Evolutionary conservation across 148 eudicot genomes (phyloP).

Genomic region (Drosera capensis): DNA sequence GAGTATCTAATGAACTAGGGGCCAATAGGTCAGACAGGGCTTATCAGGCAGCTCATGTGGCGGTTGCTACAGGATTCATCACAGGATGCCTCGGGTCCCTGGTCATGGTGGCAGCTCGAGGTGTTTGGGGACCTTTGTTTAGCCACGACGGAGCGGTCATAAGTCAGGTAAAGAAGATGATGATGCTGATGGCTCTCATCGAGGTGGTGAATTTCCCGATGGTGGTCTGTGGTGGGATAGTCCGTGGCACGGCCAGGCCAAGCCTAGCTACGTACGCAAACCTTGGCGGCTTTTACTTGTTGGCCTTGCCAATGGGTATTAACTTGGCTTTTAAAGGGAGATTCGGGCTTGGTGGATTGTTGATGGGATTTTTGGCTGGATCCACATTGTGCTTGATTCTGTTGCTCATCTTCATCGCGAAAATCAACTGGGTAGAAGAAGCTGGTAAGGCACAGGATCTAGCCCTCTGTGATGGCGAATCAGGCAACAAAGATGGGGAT

Average conservation of each 20-base stretch:
- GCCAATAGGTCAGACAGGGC: conserved; percentile 35
- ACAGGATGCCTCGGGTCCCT: conserved; percentile 29
- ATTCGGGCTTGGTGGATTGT: conserved; percentile 56
- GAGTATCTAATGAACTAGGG: conserved; percentile 76
- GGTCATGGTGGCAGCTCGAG: conserved; percentile 31
- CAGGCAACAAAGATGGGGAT: conserved; percentile 1
- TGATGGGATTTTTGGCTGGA: conserved; percentile 61
- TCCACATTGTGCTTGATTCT: conserved; percentile 31
- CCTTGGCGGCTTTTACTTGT: conserved; percentile 55
- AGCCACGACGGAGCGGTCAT: conserved; percentile 39
- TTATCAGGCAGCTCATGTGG: conserved; percentile 32
- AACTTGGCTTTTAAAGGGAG: conserved; percentile 37
- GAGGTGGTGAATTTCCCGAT: conserved; percentile 64
- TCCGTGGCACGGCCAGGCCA: conserved; percentile 69
- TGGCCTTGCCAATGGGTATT: conserved; percentile 56
- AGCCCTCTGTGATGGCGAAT: conserved; percentile 7
- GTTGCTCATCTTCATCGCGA: conserved; percentile 43
- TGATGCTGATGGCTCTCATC: conserved; percentile 51
- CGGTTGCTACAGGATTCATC: conserved; percentile 23
- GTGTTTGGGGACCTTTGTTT: conserved; percentile 47
- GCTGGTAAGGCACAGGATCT: conserved; percentile 48
- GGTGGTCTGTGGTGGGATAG: conserved; percentile 53
- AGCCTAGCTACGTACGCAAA: conserved; percentile 56
- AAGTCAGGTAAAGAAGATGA: conserved; percentile 38
- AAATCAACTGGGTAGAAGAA: conserved; percentile 54